Percentiles rank a stretch among this genome's conserved stretches.
Conservation (phyloP, 306 rosid species). For the Aeschynomene evenia region DNA sequence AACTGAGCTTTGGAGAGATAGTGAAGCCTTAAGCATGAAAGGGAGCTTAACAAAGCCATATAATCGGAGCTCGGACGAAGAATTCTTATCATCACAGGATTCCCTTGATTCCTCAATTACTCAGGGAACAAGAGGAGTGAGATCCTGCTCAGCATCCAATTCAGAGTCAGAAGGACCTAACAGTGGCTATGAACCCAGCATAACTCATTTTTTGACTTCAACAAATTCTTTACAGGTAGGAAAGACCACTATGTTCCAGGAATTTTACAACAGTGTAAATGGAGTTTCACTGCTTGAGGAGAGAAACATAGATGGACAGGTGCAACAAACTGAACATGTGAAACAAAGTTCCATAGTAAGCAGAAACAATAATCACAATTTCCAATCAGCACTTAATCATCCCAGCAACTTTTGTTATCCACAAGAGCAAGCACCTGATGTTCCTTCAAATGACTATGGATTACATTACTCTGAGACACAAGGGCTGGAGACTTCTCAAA, state of each 20-base stretch:
- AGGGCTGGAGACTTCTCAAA: conserved; percentile 41
- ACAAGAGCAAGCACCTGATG: conserved; percentile 38
- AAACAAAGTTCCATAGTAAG: conserved; percentile 37
- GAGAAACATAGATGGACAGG: conserved; percentile 37
- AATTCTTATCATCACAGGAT: conserved; percentile 70
- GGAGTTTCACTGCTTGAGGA: conserved; percentile 43
- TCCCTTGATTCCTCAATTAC: conserved; percentile 74
- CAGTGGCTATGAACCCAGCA: conserved; percentile 35
- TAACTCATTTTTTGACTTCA: conserved; percentile 35
- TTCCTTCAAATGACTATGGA: conserved; percentile 42
- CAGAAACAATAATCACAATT: conserved; percentile 34
- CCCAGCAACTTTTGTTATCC: conserved; percentile 40
- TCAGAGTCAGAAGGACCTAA: conserved; percentile 65
- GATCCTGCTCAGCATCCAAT: conserved; percentile 57
- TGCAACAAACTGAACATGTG: conserved; percentile 31
- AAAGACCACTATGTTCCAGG: conserved; percentile 43
- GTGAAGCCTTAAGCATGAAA: conserved; percentile 35
- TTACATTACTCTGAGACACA: conserved; percentile 37
- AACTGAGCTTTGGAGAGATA: conserved; percentile 38
- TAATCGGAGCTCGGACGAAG: conserved; percentile 57
- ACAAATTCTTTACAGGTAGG: conserved; percentile 39
- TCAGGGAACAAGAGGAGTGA: conserved; percentile 48
- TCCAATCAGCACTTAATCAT: conserved; percentile 39
- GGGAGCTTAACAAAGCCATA: conserved; percentile 33
- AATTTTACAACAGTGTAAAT: conserved; percentile 52